Conservation (phyloP, 2,329 filamentous ascomycete genomes). For the Rhynchosporium agropyri region DNA sequence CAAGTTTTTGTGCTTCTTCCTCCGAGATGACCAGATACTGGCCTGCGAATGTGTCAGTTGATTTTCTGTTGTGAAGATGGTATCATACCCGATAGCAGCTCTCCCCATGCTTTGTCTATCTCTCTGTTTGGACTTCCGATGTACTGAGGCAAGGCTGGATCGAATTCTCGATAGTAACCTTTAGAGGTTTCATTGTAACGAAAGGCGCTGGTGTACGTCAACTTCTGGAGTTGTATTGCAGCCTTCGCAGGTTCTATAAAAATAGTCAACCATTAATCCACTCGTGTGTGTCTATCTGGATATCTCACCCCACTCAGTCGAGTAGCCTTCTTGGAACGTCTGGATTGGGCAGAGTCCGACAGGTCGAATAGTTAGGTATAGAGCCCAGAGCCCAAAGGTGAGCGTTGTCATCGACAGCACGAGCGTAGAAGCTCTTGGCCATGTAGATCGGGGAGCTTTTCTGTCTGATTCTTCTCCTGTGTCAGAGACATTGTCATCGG, state of each 20-base stretch:
- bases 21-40: slow-evolving; percentile 29
- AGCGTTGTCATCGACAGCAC: slow-evolving; percentile 15
- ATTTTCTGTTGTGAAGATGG: neutral
- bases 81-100: slow-evolving; percentile 27
- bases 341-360: neutral
- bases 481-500: neutral
- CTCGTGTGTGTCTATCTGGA: neutral
- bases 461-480: neutral
- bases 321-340: slow-evolving; percentile 12
- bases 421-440: slow-evolving; percentile 14
- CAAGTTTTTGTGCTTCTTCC: slow-evolving; percentile 26
- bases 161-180: slow-evolving; percentile 26
- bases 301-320: slow-evolving; percentile 22
- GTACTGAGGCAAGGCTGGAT: slow-evolving; percentile 24
- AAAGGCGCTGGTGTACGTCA: slow-evolving; percentile 32
- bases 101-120: slow-evolving; percentile 32
- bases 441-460: neutral
- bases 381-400: slow-evolving; percentile 13
- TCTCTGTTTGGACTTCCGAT: slow-evolving; percentile 27
- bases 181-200: slow-evolving; percentile 29
- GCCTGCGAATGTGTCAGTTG: slow-evolving; percentile 11
- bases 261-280: neutral
- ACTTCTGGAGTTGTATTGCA: slow-evolving; percentile 23
- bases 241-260: slow-evolving; percentile 16
- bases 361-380: slow-evolving; percentile 10